Evolutionary conservation across 2,329 filamentous ascomycete genomes (phyloP), one percentile per base, ranked within the genome.

Genomic region (Trichophyton verrucosum): DNA sequence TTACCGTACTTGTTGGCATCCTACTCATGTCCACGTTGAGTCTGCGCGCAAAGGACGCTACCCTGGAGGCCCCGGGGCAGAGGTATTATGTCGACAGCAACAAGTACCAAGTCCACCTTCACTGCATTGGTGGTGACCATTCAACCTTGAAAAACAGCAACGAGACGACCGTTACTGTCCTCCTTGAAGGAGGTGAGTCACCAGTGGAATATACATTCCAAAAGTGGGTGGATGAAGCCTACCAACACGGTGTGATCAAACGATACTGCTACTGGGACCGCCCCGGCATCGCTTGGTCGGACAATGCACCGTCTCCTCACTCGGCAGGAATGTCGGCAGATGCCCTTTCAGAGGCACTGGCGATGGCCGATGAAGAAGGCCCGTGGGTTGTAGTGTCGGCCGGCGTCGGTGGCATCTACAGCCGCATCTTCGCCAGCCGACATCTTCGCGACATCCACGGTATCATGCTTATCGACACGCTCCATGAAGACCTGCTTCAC

Each of bases 181-280:
- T 99, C 9, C 79, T 97, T 2, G 92, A 97, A 71, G 89, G 85
- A 2, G 91, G 89, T 17, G 89, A 95, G 68, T 77, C 82, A 22
- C 86, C 92, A 0, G 86, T 90, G 15, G 91, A 95, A 71, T 78
- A 88, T 66, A 84, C 86, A 5, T 80, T 99, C 60, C 87, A 91
- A 76, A 82, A 86, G 60, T 89, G 95, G 76, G 88, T 90, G 9
- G 84, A 91, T 62, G 80, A 85, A 60, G 85, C 88, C 0, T 78
- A 91, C 65, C 79, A 84, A 65, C 94, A 94, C 68, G 89, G 89
- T 44, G 88, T 87, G 53, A 94, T 99, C 67, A 78, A 80, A 61
- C 85, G 92, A 62, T 97, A 95, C 76, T 99, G 94, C 79, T 96
- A 96, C 74, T 91, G 89, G 71, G 94, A 99, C 71, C 87, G 94